Base-by-base conservation (phyloP, 495 filamentous ascomycete genomes). In the Tetracladium setigerum region DNA sequence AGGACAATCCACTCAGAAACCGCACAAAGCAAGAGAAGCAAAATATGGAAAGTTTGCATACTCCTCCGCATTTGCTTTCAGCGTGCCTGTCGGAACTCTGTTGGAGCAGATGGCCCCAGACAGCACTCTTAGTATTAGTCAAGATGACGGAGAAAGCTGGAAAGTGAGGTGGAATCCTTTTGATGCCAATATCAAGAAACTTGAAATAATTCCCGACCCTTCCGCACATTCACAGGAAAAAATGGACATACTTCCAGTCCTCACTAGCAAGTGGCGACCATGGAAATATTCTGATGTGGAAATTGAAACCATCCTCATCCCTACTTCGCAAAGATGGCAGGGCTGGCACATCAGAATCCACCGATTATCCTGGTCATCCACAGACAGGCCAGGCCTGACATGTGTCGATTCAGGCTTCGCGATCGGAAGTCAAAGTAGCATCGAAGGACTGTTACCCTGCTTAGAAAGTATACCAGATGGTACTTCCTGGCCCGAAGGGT, bases 11-110 rank as follows among this genome's bases (percentile, higher is more conserved):
- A 77, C 74, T 50, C 68, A 76, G 56, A 81, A 79, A 53, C 70
- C 77, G 1, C 61, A 81, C 34, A 74, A 71, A 59, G 76, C 75
- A 10, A 75, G 71, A 0, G 73, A 79, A 50, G 77, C 78, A 8
- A 82, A 82, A 50, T 83, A 82, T 50, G 74, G 78, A 7, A 81
- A 80, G 51, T 81, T 80, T 45, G 76, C 77, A 4, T 81, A 83
- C 47, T 74, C 69, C 16, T 72, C 78, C n/a, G 64, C 73, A 0
- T 81, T 82, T 54, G 74, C 69, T 5, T 83, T 81, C 59, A 73
- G 67, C 1, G 76, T 81, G 9, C 73, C 77, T 0, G 79, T 74
- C 0, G 77, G 78, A 1, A 54, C 62, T 0, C 74, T 76, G 49
- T 64, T 72, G 11, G 70, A 78, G 44, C 76, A 79, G 51, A 68